These are phyloP conservation scores for Pleurostoma richardsiae DNA, from an alignment of 2,329 filamentous ascomycete species.

Conservation along the genomic window DNA sequence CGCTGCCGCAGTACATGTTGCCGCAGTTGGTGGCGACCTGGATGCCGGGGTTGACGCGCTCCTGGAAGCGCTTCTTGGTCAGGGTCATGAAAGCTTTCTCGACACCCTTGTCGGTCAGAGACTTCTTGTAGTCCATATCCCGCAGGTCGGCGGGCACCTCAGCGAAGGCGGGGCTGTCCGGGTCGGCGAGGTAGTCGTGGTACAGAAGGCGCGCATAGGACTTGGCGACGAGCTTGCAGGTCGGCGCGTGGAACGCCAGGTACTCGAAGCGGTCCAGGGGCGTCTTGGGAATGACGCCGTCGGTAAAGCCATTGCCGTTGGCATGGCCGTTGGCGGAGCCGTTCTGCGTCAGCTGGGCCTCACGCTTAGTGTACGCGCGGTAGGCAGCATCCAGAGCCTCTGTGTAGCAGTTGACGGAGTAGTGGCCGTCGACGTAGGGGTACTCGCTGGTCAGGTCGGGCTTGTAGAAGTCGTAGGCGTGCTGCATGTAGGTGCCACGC, in stretches of 20 bases:
- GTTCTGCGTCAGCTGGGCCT: slow-evolving; percentile 48
- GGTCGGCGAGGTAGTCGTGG: slow-evolving; percentile 75
- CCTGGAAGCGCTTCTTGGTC: slow-evolving; percentile 78
- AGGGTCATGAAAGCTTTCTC: slow-evolving; percentile 85
- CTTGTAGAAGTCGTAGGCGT: slow-evolving; percentile 90
- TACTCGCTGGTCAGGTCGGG: slow-evolving; percentile 84
- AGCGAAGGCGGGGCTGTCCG: slow-evolving; percentile 61
- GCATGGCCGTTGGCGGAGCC: slow-evolving; percentile 37
- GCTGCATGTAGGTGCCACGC: slow-evolving; percentile 74
- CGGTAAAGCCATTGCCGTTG: slow-evolving; percentile 53
- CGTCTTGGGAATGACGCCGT: slow-evolving; percentile 47
- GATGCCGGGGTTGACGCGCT: slow-evolving; percentile 69
- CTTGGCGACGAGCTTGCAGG: slow-evolving; percentile 83
- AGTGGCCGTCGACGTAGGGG: slow-evolving; percentile 79
- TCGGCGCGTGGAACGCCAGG: slow-evolving; percentile 77
- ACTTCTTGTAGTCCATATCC: slow-evolving; percentile 74
- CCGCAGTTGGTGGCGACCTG: slow-evolving; percentile 73
- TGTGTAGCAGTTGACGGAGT: slow-evolving; percentile 76
- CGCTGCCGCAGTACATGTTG: slow-evolving; percentile 65
- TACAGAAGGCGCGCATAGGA: slow-evolving; percentile 80
- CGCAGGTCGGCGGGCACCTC: slow-evolving; percentile 73
- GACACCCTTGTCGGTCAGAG: slow-evolving; percentile 72
- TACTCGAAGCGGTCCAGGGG: slow-evolving; percentile 78
- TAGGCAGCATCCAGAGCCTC: slow-evolving; percentile 78
- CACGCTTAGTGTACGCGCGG: slow-evolving; percentile 72